A percentile compares a stretch with the other conserved stretches of the same genome.
phyloP scores from a whole-genome alignment of 2,329 filamentous ascomycete species.

The Keithomyces neogunnii region DNA sequence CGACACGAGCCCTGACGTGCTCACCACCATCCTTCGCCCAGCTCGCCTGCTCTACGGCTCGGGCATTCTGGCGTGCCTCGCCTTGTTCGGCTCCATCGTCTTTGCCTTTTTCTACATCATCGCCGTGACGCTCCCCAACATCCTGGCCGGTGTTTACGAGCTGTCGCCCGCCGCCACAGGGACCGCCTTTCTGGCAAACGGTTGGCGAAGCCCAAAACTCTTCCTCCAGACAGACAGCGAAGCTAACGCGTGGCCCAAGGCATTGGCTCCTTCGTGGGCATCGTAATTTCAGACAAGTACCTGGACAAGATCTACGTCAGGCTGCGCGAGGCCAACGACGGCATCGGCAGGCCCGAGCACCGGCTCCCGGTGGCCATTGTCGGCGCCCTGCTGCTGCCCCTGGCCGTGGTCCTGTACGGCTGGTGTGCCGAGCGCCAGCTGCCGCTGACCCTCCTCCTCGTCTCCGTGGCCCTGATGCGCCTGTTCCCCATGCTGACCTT shows the following conservation, averaged over 20 bases:
- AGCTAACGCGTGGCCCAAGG: conserved; percentile 21
- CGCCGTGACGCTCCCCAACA: conserved; percentile 42
- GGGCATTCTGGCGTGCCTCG: conserved; percentile 40
- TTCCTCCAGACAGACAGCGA: no score
- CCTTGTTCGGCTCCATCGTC: conserved; percentile 36
- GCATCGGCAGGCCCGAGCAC: conserved; percentile 41
- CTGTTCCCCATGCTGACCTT: conserved; percentile 34
- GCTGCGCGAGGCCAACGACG: conserved; percentile 31
- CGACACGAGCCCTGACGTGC: conserved; percentile 14
- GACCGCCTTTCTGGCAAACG: neutral
- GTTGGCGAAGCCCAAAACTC: conserved; percentile 5
- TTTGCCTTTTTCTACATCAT: conserved; percentile 47
- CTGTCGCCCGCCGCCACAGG: conserved; percentile 44
- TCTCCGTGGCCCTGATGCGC: conserved; percentile 36
- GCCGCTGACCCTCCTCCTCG: conserved; percentile 33
- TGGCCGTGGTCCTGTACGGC: conserved; percentile 38
- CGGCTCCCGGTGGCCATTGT: conserved; percentile 44
- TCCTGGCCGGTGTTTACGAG: conserved; percentile 38
- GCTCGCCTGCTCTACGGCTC: conserved; percentile 39
- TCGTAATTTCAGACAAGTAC: conserved; percentile 38
- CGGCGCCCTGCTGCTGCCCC: conserved; percentile 36
- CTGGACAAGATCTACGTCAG: conserved; percentile 46
- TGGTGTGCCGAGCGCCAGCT: conserved; percentile 38
- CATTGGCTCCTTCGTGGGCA: conserved; percentile 36
- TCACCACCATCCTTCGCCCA: conserved; percentile 36